phyloP scores from a whole-genome alignment of 345 rosid species.

The Eucalyptus paniculata region DNA sequence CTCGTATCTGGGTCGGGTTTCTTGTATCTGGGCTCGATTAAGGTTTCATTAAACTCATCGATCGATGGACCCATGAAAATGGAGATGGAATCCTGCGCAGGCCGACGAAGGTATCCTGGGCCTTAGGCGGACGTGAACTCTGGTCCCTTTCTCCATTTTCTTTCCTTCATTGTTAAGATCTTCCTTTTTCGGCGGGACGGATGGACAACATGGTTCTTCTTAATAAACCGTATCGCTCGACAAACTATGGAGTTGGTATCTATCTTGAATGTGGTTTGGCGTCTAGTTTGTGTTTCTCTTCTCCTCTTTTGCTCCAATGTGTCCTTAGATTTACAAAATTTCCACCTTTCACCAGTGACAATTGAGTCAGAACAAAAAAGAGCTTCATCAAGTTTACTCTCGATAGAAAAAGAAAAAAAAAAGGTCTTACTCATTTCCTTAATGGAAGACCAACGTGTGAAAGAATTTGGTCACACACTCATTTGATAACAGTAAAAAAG shows the following conservation, averaged over 20 bases:
- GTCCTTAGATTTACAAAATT: background rate
- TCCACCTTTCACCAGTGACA: rapidly evolving
- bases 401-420: rapidly evolving
- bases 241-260: background rate
- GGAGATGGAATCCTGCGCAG: background rate
- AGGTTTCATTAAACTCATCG: background rate
- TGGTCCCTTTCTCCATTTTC: background rate
- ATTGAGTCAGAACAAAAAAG: background rate
- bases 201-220: background rate
- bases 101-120: background rate
- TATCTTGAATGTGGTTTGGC: background rate
- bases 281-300: background rate
- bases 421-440: background rate
- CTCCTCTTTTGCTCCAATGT: background rate
- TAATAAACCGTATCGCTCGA: background rate
- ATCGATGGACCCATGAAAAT: background rate
- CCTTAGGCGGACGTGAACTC: background rate
- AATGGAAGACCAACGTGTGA: background rate
- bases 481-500: background rate
- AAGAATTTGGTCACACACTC: background rate
- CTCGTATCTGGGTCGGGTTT: background rate
- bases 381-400: background rate
- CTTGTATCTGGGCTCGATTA: background rate
- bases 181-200: background rate
- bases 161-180: background rate